These are phyloP conservation scores for Lasiosphaeria miniovina DNA, from an alignment of 495 filamentous ascomycete genomes.

Conservation along the genomic window DNA sequence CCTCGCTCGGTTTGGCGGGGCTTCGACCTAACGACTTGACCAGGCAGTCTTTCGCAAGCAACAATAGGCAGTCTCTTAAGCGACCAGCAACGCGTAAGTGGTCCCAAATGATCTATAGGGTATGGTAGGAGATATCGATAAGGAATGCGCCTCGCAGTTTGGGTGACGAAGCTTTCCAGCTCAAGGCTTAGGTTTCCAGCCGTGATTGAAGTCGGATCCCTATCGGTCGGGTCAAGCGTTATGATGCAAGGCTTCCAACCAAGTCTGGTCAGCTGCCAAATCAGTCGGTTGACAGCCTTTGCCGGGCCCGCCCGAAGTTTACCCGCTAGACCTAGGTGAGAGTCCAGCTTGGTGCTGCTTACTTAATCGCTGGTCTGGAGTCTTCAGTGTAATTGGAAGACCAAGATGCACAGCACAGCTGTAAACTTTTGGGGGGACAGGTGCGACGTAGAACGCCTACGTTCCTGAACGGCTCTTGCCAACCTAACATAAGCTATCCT, in stretches of 20 bases:
- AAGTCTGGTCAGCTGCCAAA: constrained; percentile 1
- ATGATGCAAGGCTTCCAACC: constrained; percentile 26
- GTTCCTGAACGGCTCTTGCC: too few relatives aligned
- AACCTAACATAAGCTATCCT: too few relatives aligned
- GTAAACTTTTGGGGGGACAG: too few relatives aligned
- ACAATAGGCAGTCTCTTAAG: neutral
- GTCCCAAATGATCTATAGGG: too few relatives aligned
- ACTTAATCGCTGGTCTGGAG: too few relatives aligned
- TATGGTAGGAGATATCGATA: neutral
- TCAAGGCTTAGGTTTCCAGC: neutral
- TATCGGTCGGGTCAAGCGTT: constrained; percentile 18
- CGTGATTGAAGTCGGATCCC: constrained; percentile 20
- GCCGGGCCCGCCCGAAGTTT: constrained; percentile 10
- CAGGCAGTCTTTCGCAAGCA: constrained; percentile 10
- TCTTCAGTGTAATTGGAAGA: too few relatives aligned
- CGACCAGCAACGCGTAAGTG: neutral
- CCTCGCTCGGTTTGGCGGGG: constrained; percentile 28
- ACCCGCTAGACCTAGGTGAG: constrained; percentile 6
- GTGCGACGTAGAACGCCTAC: too few relatives aligned
- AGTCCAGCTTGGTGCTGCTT: too few relatives aligned
- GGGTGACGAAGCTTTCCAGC: neutral
- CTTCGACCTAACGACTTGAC: constrained; percentile 18
- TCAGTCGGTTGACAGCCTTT: too few relatives aligned
- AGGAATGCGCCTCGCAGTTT: neutral
- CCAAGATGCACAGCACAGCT: too few relatives aligned